Conservation (phyloP, 768 basidiomycete genomes). For the Tephrocybe sp. region DNA sequence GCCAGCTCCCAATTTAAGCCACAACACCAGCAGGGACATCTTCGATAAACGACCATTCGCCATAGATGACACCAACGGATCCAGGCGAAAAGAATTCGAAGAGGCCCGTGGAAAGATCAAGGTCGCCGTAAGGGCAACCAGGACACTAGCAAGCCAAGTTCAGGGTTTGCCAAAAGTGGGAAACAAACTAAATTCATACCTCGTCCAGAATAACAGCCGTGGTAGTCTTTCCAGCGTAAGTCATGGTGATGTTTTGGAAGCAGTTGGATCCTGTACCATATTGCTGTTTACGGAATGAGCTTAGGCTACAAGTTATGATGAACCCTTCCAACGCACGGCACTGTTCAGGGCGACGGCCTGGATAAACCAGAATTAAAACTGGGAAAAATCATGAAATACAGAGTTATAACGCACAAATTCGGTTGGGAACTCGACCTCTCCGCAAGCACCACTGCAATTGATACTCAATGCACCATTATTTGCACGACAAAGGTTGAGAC, state of each 20-base stretch:
- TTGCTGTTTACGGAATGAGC: conserved; percentile 30
- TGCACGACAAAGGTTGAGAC: conserved; percentile 3
- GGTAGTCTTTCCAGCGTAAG: conserved; percentile 57
- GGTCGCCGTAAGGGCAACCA: conserved; percentile 54
- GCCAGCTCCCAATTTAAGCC: no score
- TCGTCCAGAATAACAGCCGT: conserved; percentile 60
- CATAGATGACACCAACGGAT: conserved; percentile 45
- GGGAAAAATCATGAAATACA: neutral
- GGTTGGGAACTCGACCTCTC: conserved; percentile 30
- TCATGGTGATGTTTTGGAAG: conserved; percentile 60
- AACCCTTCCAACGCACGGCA: conserved; percentile 25
- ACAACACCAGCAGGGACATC: no score
- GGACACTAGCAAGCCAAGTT: conserved; percentile 50
- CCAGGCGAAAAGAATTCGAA: conserved; percentile 50
- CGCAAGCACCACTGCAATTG: conserved; percentile 56
- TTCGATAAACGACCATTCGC: conserved; percentile 51
- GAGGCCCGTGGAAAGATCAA: conserved; percentile 57
- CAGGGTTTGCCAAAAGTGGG: neutral
- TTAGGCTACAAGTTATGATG: neutral
- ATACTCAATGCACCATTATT: no score
- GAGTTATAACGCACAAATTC: conserved; percentile 42
- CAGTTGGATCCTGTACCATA: conserved; percentile 62
- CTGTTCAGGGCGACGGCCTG: conserved; percentile 57
- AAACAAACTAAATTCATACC: conserved; percentile 41
- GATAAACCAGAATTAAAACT: neutral